Conservation (phyloP, 805 yeast genomes). For the Yarrowia alimentaria region DNA sequence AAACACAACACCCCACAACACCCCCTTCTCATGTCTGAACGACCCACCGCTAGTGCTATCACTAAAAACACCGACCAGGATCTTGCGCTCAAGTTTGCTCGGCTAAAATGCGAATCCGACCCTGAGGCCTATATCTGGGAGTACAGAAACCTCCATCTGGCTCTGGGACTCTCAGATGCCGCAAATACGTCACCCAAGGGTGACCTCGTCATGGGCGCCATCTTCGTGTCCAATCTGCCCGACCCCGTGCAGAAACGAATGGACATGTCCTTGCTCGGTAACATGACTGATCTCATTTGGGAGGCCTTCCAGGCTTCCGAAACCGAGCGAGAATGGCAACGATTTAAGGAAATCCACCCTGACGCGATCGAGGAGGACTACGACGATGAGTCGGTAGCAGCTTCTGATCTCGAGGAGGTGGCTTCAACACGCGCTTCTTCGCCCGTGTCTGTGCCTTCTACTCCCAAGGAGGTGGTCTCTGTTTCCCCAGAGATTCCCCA, state of each 20-base stretch:
- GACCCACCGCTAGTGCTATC: constrained; percentile 11
- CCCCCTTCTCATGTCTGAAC: constrained; percentile 13
- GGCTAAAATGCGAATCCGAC: constrained; percentile 26
- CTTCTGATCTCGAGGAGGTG: constrained; percentile 8
- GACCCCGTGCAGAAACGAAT: constrained; percentile 25
- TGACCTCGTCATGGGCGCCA: constrained; percentile 25
- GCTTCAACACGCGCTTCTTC: constrained; percentile 12
- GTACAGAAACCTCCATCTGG: constrained; percentile 27
- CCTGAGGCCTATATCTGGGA: constrained; percentile 27
- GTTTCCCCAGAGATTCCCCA: constrained; percentile 15
- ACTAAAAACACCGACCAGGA: constrained; percentile 27
- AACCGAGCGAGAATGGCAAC: constrained; percentile 26
- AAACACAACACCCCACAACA: background rate
- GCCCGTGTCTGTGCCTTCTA: constrained; percentile 21
- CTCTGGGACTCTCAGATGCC: constrained; percentile 27
- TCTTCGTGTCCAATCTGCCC: constrained; percentile 26
- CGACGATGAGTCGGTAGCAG: constrained; percentile 23
- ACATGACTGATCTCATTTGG: constrained; percentile 28
- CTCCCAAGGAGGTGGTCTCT: constrained; percentile 7
- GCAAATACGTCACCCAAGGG: constrained; percentile 27
- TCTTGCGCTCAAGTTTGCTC: constrained; percentile 27
- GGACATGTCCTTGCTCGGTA: constrained; percentile 25
- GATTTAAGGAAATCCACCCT: constrained; percentile 18
- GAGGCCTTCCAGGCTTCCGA: constrained; percentile 27
- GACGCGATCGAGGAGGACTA: constrained; percentile 28